A percentile compares a stretch with the other conserved stretches of the same genome.
Conservation (phyloP, 139 green algal genomes). For the Micromonas pusilla region DNA sequence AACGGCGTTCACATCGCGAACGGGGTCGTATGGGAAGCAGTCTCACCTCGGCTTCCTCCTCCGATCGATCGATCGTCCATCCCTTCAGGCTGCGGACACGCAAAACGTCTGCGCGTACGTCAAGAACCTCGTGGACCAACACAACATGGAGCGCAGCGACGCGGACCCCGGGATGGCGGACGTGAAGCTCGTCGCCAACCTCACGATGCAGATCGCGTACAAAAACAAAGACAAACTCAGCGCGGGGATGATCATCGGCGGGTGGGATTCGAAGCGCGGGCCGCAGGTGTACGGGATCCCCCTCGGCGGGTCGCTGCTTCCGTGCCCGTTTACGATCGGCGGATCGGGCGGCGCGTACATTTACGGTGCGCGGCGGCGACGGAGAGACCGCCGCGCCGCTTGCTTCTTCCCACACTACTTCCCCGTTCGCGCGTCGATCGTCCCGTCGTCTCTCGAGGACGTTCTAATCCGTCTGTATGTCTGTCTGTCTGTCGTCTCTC, state of each 20-base stretch:
- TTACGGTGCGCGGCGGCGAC: no score
- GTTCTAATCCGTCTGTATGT: no score
- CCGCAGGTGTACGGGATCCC: constrained; percentile 42
- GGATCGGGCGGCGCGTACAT: constrained; percentile 32
- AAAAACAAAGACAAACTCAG: constrained; percentile 33
- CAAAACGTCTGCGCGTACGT: constrained; percentile 79
- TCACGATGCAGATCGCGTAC: constrained; percentile 45
- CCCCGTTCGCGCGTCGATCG: no score
- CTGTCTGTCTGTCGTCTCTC: no score
- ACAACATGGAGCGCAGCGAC: background rate
- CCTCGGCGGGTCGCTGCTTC: constrained; percentile 28
- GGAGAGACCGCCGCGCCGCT: no score
- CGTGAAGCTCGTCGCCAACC: constrained; percentile 41
- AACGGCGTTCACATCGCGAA: no score
- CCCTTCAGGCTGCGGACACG: constrained; percentile 63
- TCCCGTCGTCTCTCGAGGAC: no score
- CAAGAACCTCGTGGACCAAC: background rate
- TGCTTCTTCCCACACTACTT: no score
- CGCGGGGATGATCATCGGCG: constrained; percentile 83
- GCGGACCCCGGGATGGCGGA: constrained; percentile 46
- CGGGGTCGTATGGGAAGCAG: no score
- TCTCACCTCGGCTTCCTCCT: no score
- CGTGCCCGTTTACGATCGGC: constrained; percentile 22
- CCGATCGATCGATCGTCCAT: no score
- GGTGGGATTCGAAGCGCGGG: constrained; percentile 65